phyloP scores from a whole-genome alignment of 192 early-diverging fungal species.

The Backusella circina region DNA sequence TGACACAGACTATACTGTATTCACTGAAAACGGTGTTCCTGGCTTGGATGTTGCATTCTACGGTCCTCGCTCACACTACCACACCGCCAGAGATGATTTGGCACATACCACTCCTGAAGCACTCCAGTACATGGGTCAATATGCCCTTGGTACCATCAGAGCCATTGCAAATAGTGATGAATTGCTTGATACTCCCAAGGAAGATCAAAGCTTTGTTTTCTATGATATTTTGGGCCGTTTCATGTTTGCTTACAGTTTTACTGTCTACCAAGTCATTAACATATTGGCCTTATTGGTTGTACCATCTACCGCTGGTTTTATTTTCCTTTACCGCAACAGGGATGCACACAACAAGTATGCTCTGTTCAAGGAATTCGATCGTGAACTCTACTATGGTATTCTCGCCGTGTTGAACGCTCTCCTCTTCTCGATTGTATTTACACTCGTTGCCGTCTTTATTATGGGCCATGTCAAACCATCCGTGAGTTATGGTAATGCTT shows the following conservation, averaged over 20 bases:
- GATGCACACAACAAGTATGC: background rate
- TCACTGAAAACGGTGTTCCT: slow-evolving; percentile 52
- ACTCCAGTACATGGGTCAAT: slow-evolving; percentile 61
- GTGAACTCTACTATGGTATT: background rate
- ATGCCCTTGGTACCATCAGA: slow-evolving; percentile 42
- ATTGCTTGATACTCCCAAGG: slow-evolving; percentile 21
- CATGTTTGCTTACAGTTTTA: slow-evolving; percentile 27
- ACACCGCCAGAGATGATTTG: slow-evolving; percentile 53
- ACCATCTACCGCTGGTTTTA: slow-evolving; percentile 3
- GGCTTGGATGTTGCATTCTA: slow-evolving; percentile 69
- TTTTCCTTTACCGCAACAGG: background rate
- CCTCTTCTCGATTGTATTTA: background rate
- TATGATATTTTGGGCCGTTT: slow-evolving; percentile 44
- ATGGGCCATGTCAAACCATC: background rate
- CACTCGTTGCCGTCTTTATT: background rate
- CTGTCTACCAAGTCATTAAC: slow-evolving; percentile 11
- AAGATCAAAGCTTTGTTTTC: slow-evolving; percentile 31
- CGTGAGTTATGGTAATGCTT: slow-evolving; percentile 18
- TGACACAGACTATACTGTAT: slow-evolving; percentile 64
- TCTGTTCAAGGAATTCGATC: background rate
- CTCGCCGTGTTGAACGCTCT: background rate
- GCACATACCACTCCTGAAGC: slow-evolving; percentile 45
- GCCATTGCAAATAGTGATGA: slow-evolving; percentile 46
- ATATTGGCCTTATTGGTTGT: background rate
- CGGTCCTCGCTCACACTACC: slow-evolving; percentile 59